A percentile compares a stretch with the other conserved stretches of the same genome.
Evolutionary conservation across 2,329 filamentous ascomycete species (phyloP).

Genomic region (Lasiodiplodia citricola): DNA sequence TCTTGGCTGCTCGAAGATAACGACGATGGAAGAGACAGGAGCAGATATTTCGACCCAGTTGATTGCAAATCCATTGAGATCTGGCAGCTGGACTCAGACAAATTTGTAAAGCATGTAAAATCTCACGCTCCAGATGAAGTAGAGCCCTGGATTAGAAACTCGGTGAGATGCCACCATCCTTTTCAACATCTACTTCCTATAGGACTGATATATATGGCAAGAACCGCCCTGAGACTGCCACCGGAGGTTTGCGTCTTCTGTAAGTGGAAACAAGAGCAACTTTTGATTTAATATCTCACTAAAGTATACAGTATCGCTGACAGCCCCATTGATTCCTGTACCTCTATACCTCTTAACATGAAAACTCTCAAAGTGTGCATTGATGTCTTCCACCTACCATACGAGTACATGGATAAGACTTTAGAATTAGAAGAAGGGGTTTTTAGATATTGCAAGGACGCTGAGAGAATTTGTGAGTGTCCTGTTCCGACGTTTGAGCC

Average conservation of each 20-base stretch:
- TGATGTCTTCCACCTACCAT: background rate
- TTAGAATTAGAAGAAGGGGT: rapidly evolving
- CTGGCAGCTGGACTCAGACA: background rate
- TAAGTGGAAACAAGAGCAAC: background rate
- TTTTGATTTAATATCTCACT: background rate
- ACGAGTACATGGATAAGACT: background rate
- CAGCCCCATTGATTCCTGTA: too few relatives aligned
- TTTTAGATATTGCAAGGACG: background rate
- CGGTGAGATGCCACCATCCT: background rate
- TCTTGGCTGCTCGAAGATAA: background rate
- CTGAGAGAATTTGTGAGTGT: background rate
- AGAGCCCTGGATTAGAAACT: background rate
- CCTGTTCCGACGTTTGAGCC: background rate
- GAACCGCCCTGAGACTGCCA: background rate
- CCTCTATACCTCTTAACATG: background rate
- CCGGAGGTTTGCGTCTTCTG: background rate
- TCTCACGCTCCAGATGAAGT: background rate
- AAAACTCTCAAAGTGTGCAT: background rate
- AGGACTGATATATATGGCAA: background rate
- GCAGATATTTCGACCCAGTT: rapidly evolving
- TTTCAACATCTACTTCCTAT: background rate
- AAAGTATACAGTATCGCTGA: background rate
- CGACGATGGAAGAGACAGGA: background rate
- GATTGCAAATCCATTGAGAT: background rate
- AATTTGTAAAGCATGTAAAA: rapidly evolving